Base-by-base conservation (phyloP, 768 basidiomycete species). In the Fomitopsis pulvina region DNA sequence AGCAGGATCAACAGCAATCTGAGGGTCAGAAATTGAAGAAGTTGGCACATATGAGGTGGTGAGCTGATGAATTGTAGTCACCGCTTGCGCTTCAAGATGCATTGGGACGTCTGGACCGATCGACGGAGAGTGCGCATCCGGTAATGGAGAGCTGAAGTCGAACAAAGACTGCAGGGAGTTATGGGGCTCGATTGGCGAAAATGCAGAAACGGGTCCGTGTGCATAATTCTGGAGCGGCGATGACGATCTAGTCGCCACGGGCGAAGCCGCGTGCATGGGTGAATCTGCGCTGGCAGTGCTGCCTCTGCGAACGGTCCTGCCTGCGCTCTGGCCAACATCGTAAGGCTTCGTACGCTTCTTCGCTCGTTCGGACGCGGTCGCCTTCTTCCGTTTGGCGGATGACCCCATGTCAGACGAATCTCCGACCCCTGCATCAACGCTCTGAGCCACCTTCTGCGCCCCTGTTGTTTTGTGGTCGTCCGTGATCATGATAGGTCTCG, bases 401-500 rank as follows among this genome's bases (percentile, higher is more conserved):
- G 72, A 71, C 37, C 69, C 29, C 11, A 52, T 55, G 22, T 59
- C 56, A 5, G 52, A 27, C n/a, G 30, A 42, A 24, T 55, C 54
- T 28, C 48, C 47, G 25, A 44, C 41, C 6, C 48, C 24, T 53
- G 51, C 52, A 1, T 59, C 55, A 16, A 40, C 26, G 22, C 50
- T 56, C 22, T 48, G 55, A 26, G 48, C 46, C 16, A 41, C 25
- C 45, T 58, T 58, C 59, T 64, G 62, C n/a, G 59, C 47, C 6
- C 62, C 64, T 3, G 71, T 79, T 25, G 90, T 92, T 70, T 99
- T 99, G 71, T 99, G 96, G 67, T 99, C 96, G 71, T 99, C 96
- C 1, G 95, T 99, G 57, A 98, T 98, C 85, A 98, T 94, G 57
- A 99, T 93, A 3, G 95, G 92, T 26, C 83, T 80, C 1, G 92